Conservation (phyloP, 257 asterid genomes). For the Petrea volubilis region DNA sequence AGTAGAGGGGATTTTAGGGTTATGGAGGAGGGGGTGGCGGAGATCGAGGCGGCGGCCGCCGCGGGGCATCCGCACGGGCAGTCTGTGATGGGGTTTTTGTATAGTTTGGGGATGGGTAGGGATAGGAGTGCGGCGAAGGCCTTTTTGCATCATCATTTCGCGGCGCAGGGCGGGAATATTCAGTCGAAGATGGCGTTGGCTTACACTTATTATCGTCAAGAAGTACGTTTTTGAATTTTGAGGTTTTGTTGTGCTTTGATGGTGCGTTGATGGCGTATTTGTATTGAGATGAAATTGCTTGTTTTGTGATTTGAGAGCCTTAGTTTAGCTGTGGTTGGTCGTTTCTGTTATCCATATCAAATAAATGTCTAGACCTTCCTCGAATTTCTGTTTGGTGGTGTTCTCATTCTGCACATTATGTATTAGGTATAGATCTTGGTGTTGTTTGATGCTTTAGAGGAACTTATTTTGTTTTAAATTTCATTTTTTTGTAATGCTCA, state of each 20-base stretch:
- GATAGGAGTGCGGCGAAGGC: slow-evolving; percentile 76
- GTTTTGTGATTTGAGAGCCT: not conserved
- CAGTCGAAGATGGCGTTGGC: slow-evolving; percentile 97
- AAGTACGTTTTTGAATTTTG: slow-evolving; percentile 41
- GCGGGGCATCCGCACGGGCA: slow-evolving; percentile 80
- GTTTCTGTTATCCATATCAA: not conserved
- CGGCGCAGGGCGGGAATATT: slow-evolving; percentile 86
- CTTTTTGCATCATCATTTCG: slow-evolving; percentile 72
- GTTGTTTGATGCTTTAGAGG: no score
- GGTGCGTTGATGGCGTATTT: not conserved
- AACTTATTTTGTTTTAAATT: not conserved
- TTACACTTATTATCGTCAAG: slow-evolving; percentile 79
- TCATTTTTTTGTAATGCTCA: not conserved
- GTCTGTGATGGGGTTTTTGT: slow-evolving; percentile 79
- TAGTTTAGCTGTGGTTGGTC: not conserved
- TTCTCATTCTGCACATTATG: not conserved
- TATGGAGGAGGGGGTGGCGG: slow-evolving; percentile 76
- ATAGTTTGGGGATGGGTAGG: slow-evolving; percentile 80
- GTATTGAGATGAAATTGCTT: not conserved
- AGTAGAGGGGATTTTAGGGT: slow-evolving; percentile 66
- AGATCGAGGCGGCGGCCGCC: slow-evolving; percentile 66
- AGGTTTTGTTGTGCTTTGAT: not conserved
- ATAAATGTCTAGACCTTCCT: not conserved
- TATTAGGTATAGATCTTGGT: not conserved
- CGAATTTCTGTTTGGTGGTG: not conserved